Evolutionary conservation across 179 eudicot genomes (phyloP), one percentile per base, ranked within the genome.

Genomic region (Amaranthus tricolor): DNA sequence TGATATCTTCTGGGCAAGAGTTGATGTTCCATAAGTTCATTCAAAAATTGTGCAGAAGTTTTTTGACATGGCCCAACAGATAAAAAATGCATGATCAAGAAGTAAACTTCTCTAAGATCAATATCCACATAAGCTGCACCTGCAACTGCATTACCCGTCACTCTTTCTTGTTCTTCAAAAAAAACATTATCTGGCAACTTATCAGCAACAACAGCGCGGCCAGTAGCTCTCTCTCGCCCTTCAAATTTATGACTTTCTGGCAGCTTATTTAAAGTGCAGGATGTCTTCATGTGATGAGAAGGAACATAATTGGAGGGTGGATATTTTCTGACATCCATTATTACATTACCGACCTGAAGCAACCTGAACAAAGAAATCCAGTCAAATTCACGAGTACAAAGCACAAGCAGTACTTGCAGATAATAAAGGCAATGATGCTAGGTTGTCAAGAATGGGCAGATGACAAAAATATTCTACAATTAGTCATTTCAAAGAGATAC

Each of bases 1-100:
- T 95, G 99, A 84, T 95, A 95, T 82, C 99, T 85, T 86, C 96
- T 90, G 62, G 99, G 99, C 63, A 95, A 82, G 74, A 95, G 97
- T 72, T 89, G 86, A 81, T 95, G 90, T 40, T 90, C 97, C 77
- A 77, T 50, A 75, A 95, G 97, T 78, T 95, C 99, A 62, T 79
- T 88, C 79, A 80, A 73, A 24, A 95, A 74, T 52, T 86, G 96
- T 55, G 64, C 62, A 83, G 85, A 85, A 55, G 97, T 85, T 80
- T 80, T 88, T 72, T 86, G 90, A 81, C 96, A 95, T 58, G 99
- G 99, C 61, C 99, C 97, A 74, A 84, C 66, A 4, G 97, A 90
- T 69, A 95, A 85, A 81, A 90, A 95, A 78, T 93, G 99, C 90
- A 91, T 77, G 31, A 95, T 83, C 85, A 95, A 72, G 71, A 95